Percentiles rank a stretch among this genome's conserved stretches.
Evolutionary conservation across 441 rosid species (phyloP).

Genomic region (Hura crepitans): DNA sequence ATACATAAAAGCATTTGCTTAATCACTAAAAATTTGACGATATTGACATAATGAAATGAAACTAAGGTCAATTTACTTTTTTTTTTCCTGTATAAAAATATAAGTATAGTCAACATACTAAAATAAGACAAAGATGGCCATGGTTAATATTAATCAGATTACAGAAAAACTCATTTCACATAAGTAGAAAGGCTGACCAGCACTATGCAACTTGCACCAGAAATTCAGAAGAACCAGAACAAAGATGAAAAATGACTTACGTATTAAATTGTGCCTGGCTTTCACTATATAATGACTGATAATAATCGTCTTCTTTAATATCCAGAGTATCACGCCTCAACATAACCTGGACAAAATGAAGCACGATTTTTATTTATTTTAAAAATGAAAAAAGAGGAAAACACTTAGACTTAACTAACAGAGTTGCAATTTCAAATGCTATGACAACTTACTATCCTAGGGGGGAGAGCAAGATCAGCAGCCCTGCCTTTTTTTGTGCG

Average conservation of each 20-base stretch:
- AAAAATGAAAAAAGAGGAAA: background rate
- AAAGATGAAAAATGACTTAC: slow-evolving; percentile 37
- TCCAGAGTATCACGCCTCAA: slow-evolving; percentile 83
- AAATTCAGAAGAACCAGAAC: background rate
- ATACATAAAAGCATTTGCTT: background rate
- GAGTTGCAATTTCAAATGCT: slow-evolving; percentile 6
- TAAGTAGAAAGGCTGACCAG: background rate
- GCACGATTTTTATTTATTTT: background rate
- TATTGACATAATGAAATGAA: background rate
- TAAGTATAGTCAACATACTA: background rate
- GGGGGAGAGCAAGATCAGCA: slow-evolving; percentile 98
- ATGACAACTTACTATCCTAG: slow-evolving; percentile 62
- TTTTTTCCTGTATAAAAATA: background rate
- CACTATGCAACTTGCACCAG: background rate
- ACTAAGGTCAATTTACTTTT: background rate
- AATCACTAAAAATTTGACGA: background rate
- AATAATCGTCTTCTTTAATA: slow-evolving; percentile 79
- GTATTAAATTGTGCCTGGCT: slow-evolving; percentile 90
- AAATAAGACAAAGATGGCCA: background rate
- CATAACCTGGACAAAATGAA: slow-evolving; percentile 44
- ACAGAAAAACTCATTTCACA: background rate
- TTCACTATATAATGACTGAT: slow-evolving; percentile 72
- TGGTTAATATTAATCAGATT: background rate
- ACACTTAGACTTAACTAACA: slow-evolving; percentile 12
- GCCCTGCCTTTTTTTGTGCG: slow-evolving; percentile 95